Conservation (phyloP, 2,329 filamentous ascomycete genomes). For the Aureobasidium subglaciale region DNA sequence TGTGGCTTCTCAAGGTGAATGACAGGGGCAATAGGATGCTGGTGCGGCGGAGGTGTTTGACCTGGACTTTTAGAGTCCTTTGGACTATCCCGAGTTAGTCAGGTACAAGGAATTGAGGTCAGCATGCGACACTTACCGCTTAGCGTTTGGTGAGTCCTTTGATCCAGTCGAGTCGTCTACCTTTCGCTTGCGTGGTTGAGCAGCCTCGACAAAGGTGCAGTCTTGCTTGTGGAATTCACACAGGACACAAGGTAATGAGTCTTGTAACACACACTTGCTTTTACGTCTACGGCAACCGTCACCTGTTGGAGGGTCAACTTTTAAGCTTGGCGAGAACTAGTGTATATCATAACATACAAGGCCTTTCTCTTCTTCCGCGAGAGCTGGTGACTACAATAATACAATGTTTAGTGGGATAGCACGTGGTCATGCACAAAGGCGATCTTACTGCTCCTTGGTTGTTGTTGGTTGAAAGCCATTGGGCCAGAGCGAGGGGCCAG, state of each 20-base stretch:
- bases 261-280: constrained; percentile 70
- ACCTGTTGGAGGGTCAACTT: constrained; percentile 41
- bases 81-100: neutral
- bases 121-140: constrained; percentile 19
- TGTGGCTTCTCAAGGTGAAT: constrained; percentile 12
- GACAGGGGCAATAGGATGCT: constrained; percentile 1
- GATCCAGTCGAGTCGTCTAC: constrained; percentile 48
- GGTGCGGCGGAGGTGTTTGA: constrained; percentile 10
- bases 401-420: constrained; percentile 20
- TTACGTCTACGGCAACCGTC: constrained; percentile 69
- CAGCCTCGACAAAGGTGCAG: constrained; percentile 71
- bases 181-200: constrained; percentile 73
- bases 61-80: constrained; percentile 12
- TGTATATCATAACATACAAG: constrained; percentile 24
- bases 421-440: neutral
- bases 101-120: neutral
- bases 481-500: constrained; percentile 39
- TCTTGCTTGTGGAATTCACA: constrained; percentile 73
- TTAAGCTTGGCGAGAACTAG: constrained; percentile 33
- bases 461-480: constrained; percentile 31
- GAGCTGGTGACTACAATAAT: constrained; percentile 11
- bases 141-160: constrained; percentile 20
- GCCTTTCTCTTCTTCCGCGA: constrained; percentile 32
- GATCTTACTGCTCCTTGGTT: constrained; percentile 21
- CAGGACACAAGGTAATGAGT: constrained; percentile 64